These are phyloP conservation scores for Entomortierella chlamydospora DNA, from an alignment of 192 early-diverging fungal species.

Conservation along the genomic window DNA sequence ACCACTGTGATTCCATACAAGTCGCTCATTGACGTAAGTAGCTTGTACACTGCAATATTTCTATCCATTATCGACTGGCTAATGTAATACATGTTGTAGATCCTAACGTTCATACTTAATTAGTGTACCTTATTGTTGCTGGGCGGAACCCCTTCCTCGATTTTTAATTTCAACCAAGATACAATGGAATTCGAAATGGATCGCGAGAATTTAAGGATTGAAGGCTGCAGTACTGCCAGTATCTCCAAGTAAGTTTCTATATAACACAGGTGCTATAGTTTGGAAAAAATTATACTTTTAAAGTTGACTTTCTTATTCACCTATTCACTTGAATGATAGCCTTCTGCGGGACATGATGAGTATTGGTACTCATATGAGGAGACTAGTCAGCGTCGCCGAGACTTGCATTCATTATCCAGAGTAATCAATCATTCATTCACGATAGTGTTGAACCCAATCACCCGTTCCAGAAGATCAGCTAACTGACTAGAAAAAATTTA, in stretches of 20 bases:
- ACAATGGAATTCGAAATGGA: slow-evolving; percentile 19
- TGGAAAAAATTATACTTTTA: too few relatives aligned
- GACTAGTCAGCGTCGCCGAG: slow-evolving; percentile 39
- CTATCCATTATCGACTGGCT: too few relatives aligned
- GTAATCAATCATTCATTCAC: slow-evolving; percentile 14
- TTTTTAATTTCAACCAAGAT: slow-evolving; percentile 21
- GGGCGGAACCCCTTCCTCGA: slow-evolving; percentile 22
- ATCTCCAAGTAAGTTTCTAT: slow-evolving; percentile 15
- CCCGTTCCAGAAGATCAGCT: too few relatives aligned
- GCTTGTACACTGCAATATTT: too few relatives aligned
- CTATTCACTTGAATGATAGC: neutral
- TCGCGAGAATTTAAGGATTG: slow-evolving; percentile 16
- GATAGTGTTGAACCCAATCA: too few relatives aligned
- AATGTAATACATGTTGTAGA: too few relatives aligned
- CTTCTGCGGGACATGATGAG: slow-evolving; percentile 32
- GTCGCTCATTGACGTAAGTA: slow-evolving; percentile 15
- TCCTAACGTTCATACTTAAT: neutral
- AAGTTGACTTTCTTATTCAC: too few relatives aligned
- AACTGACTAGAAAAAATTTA: too few relatives aligned
- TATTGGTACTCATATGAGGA: slow-evolving; percentile 38
- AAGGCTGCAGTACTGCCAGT: slow-evolving; percentile 31
- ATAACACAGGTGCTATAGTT: neutral
- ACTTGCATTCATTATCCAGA: slow-evolving; percentile 37
- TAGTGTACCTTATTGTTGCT: slow-evolving; percentile 30
- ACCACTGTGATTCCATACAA: slow-evolving; percentile 3